Base-by-base conservation (phyloP, 2,329 filamentous ascomycete species). In the Colletotrichum neosansevieriae region DNA sequence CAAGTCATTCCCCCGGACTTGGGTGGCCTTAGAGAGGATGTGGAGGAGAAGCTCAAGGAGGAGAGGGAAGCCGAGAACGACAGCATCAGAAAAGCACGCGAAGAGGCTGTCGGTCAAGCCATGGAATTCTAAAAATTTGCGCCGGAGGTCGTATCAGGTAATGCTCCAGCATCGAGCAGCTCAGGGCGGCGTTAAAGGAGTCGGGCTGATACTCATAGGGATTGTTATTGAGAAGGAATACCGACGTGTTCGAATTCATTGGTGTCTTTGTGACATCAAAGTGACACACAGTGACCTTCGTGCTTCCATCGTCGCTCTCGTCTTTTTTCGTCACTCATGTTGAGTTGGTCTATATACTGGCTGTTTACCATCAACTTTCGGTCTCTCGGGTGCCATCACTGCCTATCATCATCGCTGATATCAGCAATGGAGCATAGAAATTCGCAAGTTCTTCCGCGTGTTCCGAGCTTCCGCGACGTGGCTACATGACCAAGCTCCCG, bases 1-100 rank as follows among this genome's bases (percentile, higher is more conserved):
- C 88, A 89, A 72, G 86, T 89, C 50, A 92, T 98, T 60, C 94
- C 93, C 10, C 91, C 92, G 0, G 93, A 95, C 75, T 84, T 96
- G 6, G 84, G 86, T 17, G 88, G 85, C 47, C 84, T 92, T 11
- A 83, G 92, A 71, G 88, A 91, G 65, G 88, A 92, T 62, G 88
- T 93, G 1, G 92, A 94, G 74, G 85, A 88, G 61, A 82, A 86
- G 71, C 78, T 93, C 56, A 88, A 88, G 72, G 91, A 93, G 74
- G 87, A 91, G 75, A 82, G 82, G 15, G 86, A 90, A 60, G 88
- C 89, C 64, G 84, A 81, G 70, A 84, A 90, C 69, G 86, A 89
- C 21, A 77, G 80, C 34, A 75, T 85, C 51, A 83, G 88, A 64
- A 83, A 79, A 71, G 79, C 83, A 15, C 82, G 82, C 53, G 88